A percentile compares a stretch with the other conserved stretches of the same genome.
phyloP scores from a whole-genome alignment of 208 protist genomes.

The Trypanosoma cruzi region DNA sequence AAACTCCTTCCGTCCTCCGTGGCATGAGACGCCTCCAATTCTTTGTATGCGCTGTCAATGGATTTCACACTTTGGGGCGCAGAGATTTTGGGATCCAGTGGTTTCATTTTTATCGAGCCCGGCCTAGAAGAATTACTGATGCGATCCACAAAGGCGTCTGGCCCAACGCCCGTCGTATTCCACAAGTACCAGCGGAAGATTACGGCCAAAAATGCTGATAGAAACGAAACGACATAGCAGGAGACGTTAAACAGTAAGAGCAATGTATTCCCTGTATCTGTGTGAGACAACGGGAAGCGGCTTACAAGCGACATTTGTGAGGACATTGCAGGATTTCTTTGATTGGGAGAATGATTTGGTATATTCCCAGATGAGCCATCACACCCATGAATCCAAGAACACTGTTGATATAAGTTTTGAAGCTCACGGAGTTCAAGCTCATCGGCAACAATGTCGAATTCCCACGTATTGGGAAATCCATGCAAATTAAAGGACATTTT shows the following conservation, averaged over 20 bases:
- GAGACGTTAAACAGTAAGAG: constrained; percentile 44
- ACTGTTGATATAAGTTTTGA: constrained; percentile 21
- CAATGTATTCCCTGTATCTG: constrained; percentile 27
- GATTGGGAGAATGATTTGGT: constrained; percentile 5
- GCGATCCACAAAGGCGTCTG: constrained; percentile 31
- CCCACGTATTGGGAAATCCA: constrained; percentile 13
- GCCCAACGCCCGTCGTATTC: constrained; percentile 60
- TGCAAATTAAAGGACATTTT: background rate
- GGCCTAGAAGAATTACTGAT: constrained; percentile 12
- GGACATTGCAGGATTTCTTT: background rate
- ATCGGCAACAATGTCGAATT: constrained; percentile 25
- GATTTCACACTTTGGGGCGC: background rate
- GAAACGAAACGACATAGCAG: constrained; percentile 28
- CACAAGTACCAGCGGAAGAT: constrained; percentile 38
- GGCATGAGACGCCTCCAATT: background rate
- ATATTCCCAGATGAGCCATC: background rate
- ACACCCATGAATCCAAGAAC: constrained; percentile 13
- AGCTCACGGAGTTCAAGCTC: constrained; percentile 26
- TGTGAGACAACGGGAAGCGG: background rate
- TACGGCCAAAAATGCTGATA: constrained; percentile 36
- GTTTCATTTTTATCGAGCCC: constrained; percentile 2
- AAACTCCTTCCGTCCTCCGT: too few species aligned
- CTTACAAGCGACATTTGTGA: background rate
- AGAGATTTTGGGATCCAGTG: background rate
- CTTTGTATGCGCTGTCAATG: background rate